Percentiles rank a stretch among this genome's conserved stretches.
These are phyloP conservation scores for Ophiostoma sp. DNA, from an alignment of 2,329 filamentous ascomycete species.

Conservation along the genomic window DNA sequence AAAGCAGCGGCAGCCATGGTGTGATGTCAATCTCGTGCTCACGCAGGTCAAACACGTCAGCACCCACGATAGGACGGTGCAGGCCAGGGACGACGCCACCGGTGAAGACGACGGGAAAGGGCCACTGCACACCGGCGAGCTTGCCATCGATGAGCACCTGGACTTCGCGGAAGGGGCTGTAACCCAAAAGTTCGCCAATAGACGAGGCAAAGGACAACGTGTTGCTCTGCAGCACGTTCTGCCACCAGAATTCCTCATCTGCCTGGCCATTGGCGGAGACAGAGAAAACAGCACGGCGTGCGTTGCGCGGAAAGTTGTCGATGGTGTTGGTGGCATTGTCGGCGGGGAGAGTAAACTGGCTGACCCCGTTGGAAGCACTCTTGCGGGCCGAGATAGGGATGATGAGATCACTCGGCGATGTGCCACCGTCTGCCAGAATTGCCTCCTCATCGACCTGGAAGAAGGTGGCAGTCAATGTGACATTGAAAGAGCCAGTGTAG, in stretches of 20 bases:
- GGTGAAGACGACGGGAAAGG: constrained; percentile 76
- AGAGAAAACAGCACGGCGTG: constrained; percentile 64
- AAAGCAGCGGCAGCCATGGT: constrained; percentile 65
- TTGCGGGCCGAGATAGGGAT: constrained; percentile 58
- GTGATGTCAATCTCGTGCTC: constrained; percentile 81
- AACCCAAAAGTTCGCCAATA: constrained; percentile 56
- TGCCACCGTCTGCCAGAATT: constrained; percentile 29
- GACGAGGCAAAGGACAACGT: constrained; percentile 53
- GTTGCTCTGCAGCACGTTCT: constrained; percentile 63
- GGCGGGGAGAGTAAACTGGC: constrained; percentile 61
- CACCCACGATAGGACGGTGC: constrained; percentile 72
- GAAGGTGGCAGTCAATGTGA: constrained; percentile 68
- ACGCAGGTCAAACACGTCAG: constrained; percentile 70
- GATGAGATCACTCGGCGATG: constrained; percentile 56
- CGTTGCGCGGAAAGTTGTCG: constrained; percentile 55
- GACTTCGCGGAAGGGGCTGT: constrained; percentile 71
- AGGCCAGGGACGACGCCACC: constrained; percentile 71
- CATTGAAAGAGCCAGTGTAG: constrained; percentile 70
- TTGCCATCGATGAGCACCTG: constrained; percentile 68
- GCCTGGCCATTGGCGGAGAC: constrained; percentile 73
- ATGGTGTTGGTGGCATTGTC: constrained; percentile 56
- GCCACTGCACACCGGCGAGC: constrained; percentile 71
- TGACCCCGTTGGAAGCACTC: constrained; percentile 47
- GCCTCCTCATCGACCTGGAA: constrained; percentile 46
- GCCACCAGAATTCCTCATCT: constrained; percentile 81